Evolutionary conservation across 108 stramenopile species (phyloP).

Genomic region (Pseudonitzschia pungens): DNA sequence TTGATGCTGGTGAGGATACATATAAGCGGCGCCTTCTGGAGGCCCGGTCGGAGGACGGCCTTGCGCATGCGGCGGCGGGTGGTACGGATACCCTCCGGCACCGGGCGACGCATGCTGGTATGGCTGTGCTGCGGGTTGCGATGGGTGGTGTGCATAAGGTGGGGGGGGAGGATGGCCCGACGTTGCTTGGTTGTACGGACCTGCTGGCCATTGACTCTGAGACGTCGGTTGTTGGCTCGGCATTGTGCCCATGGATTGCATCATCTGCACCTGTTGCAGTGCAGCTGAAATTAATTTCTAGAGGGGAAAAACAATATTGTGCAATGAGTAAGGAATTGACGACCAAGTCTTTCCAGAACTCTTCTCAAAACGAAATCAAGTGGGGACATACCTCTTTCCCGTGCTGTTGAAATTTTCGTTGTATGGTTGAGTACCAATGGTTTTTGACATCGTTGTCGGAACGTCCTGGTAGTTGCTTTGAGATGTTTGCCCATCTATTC

Average conservation of each 20-base stretch:
- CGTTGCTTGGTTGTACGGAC: constrained; percentile 53
- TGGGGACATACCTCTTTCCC: constrained; percentile 67
- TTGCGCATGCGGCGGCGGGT: constrained; percentile 36
- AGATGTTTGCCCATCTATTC: constrained; percentile 87
- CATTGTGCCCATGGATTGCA: constrained; percentile 55
- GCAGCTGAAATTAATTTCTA: constrained; percentile 77
- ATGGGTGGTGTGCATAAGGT: constrained; percentile 26
- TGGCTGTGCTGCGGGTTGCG: constrained; percentile 28
- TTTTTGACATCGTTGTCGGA: constrained; percentile 98
- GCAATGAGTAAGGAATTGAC: background rate
- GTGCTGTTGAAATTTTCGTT: constrained; percentile 78
- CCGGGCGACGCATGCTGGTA: constrained; percentile 30
- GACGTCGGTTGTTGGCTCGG: constrained; percentile 45
- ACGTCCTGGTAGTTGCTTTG: constrained; percentile 93
- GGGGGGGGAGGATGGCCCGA: constrained; percentile 32
- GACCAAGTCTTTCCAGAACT: background rate
- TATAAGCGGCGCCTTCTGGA: constrained; percentile 33
- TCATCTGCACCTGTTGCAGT: constrained; percentile 70
- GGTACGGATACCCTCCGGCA: constrained; percentile 35
- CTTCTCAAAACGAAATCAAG: background rate
- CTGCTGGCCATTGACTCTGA: constrained; percentile 35
- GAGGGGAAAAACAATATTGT: background rate
- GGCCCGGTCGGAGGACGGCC: constrained; percentile 26
- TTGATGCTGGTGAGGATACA: constrained; percentile 33
- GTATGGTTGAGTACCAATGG: constrained; percentile 90